Conservation (phyloP, 495 filamentous ascomycete genomes). For the Tuber indicum region DNA sequence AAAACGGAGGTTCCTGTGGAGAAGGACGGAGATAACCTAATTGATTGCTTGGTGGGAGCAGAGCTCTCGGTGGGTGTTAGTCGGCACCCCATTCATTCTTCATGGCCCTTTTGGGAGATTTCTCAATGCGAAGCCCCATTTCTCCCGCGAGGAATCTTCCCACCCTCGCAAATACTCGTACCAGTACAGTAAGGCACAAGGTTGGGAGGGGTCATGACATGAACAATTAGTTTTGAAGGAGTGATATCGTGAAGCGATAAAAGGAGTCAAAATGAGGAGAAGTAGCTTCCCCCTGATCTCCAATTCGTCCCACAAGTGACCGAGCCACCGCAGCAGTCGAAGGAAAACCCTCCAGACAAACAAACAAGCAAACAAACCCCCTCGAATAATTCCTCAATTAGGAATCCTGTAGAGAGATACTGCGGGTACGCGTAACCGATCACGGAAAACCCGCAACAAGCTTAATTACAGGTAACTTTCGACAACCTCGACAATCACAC, state of each 20-base stretch:
- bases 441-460: background rate
- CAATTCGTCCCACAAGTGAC: background rate
- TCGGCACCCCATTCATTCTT: background rate
- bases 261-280: background rate
- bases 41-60: background rate
- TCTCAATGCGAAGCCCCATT: background rate
- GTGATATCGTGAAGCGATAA: background rate
- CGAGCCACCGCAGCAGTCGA: background rate
- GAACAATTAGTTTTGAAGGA: background rate
- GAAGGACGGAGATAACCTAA: background rate
- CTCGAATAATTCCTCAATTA: background rate
- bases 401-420: background rate
- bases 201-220: background rate
- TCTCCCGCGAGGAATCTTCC: background rate
- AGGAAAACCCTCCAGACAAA: background rate
- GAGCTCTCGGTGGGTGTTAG: background rate
- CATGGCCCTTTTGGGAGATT: background rate
- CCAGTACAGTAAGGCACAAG: background rate
- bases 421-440: background rate
- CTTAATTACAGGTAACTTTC: background rate
- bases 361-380: background rate
- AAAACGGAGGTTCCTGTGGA: background rate
- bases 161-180: background rate
- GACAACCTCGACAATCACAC: background rate
- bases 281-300: background rate